phyloP scores from a whole-genome alignment of 345 rosid species.

The Camelina hispida region DNA sequence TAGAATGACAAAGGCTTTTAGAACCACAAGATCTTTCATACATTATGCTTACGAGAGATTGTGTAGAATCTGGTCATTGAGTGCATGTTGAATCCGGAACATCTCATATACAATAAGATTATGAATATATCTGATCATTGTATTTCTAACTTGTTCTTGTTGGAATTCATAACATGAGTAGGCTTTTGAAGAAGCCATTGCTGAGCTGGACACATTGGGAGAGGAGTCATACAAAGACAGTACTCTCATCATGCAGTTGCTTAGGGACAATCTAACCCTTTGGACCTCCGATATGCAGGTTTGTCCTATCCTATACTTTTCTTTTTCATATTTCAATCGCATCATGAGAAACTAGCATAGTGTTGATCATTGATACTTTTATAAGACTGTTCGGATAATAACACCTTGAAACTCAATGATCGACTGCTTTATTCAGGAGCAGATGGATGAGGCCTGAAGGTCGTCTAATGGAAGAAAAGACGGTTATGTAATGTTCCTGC shows the following conservation, averaged over 20 bases:
- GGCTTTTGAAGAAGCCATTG: conserved; percentile 80
- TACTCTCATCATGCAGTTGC: conserved; percentile 70
- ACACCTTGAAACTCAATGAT: conserved; percentile 20
- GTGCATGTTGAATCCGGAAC: conserved; percentile 2
- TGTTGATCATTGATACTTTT: conserved; percentile 15
- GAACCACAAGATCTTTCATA: not conserved
- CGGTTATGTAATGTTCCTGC: conserved; percentile 26
- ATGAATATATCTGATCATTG: not conserved
- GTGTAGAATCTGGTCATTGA: conserved; percentile 3
- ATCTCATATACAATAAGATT: conserved; percentile 12
- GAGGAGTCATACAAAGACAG: conserved; percentile 72
- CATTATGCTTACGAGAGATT: not conserved
- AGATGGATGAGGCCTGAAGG: conserved; percentile 56
- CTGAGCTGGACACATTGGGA: conserved; percentile 69
- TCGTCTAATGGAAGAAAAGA: conserved; percentile 26
- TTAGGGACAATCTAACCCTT: conserved; percentile 65
- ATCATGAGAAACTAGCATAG: not conserved
- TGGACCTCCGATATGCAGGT: conserved; percentile 79
- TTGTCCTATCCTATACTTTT: conserved; percentile 9
- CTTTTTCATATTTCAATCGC: not conserved
- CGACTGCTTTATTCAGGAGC: conserved; percentile 50
- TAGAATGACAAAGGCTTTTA: not conserved
- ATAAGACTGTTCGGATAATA: not conserved
- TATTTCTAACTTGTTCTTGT: conserved; percentile 10
- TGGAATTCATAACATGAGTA: conserved; percentile 25